Conservation (phyloP, 768 basidiomycete genomes). For the Serpula lacrymans region DNA sequence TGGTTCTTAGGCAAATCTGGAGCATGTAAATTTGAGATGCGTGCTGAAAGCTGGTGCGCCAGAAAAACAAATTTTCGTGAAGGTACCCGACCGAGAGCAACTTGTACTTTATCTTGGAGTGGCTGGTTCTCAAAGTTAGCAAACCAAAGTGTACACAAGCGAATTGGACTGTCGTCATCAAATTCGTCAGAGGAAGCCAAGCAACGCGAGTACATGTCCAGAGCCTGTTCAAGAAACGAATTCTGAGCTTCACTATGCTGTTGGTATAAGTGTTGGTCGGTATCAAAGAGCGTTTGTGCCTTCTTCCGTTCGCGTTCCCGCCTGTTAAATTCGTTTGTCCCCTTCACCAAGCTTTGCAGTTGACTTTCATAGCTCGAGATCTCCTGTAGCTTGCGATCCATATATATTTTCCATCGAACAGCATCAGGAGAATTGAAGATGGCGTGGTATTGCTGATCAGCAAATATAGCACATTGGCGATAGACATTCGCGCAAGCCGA, state of each 20-base stretch:
- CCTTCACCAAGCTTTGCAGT: slow-evolving; percentile 19
- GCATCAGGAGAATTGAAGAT: slow-evolving; percentile 68
- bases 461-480: slow-evolving; percentile 83
- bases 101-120: slow-evolving; percentile 40
- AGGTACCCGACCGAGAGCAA: slow-evolving; percentile 59
- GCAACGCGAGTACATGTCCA: slow-evolving; percentile 83
- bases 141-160: slow-evolving; percentile 90
- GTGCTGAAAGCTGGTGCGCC: slow-evolving; percentile 92
- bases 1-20: slow-evolving; percentile 41
- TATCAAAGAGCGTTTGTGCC: slow-evolving; percentile 47
- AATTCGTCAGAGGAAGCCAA: slow-evolving; percentile 65
- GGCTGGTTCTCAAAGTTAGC: slow-evolving; percentile 68
- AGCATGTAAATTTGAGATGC: slow-evolving; percentile 52
- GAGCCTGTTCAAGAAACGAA: slow-evolving; percentile 67
- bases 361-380: slow-evolving; percentile 49
- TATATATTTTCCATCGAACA: slow-evolving; percentile 64
- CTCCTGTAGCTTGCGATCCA: slow-evolving; percentile 69
- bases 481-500: slow-evolving; percentile 57
- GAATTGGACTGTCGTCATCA: slow-evolving; percentile 75
- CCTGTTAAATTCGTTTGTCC: slow-evolving; percentile 16
- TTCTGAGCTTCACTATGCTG: slow-evolving; percentile 44
- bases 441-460: slow-evolving; percentile 80
- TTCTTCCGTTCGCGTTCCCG: slow-evolving; percentile 36
- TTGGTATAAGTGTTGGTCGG: slow-evolving; percentile 47
- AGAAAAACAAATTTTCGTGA: slow-evolving; percentile 90